A percentile compares a stretch with the other conserved stretches of the same genome.
Conservation (phyloP, 2,329 filamentous ascomycete species). For the Annulohypoxylon truncatum region DNA sequence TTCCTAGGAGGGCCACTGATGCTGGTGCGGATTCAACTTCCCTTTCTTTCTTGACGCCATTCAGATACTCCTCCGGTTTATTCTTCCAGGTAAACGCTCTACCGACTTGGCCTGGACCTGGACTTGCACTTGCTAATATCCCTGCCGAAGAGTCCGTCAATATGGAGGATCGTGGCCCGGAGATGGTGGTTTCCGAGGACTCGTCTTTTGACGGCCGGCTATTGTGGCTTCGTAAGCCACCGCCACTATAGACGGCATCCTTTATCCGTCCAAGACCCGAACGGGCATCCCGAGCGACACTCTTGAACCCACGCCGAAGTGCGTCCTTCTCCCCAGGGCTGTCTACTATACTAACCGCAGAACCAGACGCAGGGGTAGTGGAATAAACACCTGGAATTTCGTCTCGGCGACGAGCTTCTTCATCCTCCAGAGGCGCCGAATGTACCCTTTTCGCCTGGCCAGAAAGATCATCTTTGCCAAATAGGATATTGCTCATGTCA, state of each 20-base stretch:
- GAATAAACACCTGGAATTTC: conserved; percentile 59
- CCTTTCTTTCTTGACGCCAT: conserved; percentile 54
- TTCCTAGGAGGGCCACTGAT: conserved; percentile 20
- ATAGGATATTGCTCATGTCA: conserved; percentile 60
- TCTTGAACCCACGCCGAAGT: conserved; percentile 76
- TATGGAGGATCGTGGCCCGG: conserved; percentile 52
- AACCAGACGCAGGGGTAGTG: conserved; percentile 56
- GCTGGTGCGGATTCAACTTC: conserved; percentile 43
- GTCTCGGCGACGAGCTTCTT: conserved; percentile 61
- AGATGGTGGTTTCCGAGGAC: conserved; percentile 53
- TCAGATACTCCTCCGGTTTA: conserved; percentile 70
- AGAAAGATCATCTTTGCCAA: conserved; percentile 68
- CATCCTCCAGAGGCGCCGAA: conserved; percentile 64
- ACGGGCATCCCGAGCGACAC: conserved; percentile 82
- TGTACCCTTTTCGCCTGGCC: conserved; percentile 63
- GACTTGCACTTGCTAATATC: conserved; percentile 51
- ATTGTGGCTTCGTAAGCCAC: conserved; percentile 63
- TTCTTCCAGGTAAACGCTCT: conserved; percentile 73
- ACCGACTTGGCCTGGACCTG: conserved; percentile 53
- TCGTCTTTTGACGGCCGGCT: conserved; percentile 70
- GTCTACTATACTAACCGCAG: conserved; percentile 61
- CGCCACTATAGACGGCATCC: conserved; percentile 75
- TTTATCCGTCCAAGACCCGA: conserved; percentile 88
- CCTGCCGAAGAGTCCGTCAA: conserved; percentile 53
- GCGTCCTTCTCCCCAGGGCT: conserved; percentile 66